Conservation (phyloP, 208 protist species). For the Leishmania tropica region DNA sequence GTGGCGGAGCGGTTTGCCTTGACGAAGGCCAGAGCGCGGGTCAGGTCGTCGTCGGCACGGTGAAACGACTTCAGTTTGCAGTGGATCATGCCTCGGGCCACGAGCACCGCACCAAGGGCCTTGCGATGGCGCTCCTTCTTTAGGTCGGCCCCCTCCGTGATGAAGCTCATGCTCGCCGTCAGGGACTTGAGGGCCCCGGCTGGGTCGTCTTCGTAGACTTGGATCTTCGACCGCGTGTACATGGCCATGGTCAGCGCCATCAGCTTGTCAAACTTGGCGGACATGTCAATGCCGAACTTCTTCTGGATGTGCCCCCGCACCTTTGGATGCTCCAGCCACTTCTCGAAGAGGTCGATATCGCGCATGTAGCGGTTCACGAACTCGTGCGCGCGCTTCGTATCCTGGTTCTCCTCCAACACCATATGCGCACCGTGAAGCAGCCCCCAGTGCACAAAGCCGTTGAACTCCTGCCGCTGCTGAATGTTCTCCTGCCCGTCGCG, state of each 20-base stretch:
- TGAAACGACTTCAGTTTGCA: slow-evolving; percentile 83
- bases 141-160: slow-evolving; percentile 71
- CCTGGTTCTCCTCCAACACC: slow-evolving; percentile 86
- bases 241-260: slow-evolving; percentile 89
- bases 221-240: slow-evolving; percentile 89
- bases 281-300: slow-evolving; percentile 87
- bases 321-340: slow-evolving; percentile 91
- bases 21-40: slow-evolving; percentile 78
- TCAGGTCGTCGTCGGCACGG: slow-evolving; percentile 83
- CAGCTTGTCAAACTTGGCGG: slow-evolving; percentile 86
- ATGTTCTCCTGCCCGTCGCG: slow-evolving; percentile 84
- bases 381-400: slow-evolving; percentile 85
- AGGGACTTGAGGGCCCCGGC: slow-evolving; percentile 88
- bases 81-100: slow-evolving; percentile 85
- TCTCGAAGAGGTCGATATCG: slow-evolving; percentile 89
- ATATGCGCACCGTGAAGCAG: slow-evolving; percentile 88
- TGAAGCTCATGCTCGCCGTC: slow-evolving; percentile 69
- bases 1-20: slow-evolving; percentile 76
- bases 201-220: slow-evolving; percentile 88
- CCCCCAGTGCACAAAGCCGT: slow-evolving; percentile 91
- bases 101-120: slow-evolving; percentile 77
- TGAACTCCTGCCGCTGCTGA: slow-evolving; percentile 86
- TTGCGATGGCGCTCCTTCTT: slow-evolving; percentile 78
- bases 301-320: slow-evolving; percentile 88
- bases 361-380: slow-evolving; percentile 93